Evolutionary conservation across 495 filamentous ascomycete species (phyloP), one percentile per base, ranked within the genome.

Genomic region (Penicillium nucicola): DNA sequence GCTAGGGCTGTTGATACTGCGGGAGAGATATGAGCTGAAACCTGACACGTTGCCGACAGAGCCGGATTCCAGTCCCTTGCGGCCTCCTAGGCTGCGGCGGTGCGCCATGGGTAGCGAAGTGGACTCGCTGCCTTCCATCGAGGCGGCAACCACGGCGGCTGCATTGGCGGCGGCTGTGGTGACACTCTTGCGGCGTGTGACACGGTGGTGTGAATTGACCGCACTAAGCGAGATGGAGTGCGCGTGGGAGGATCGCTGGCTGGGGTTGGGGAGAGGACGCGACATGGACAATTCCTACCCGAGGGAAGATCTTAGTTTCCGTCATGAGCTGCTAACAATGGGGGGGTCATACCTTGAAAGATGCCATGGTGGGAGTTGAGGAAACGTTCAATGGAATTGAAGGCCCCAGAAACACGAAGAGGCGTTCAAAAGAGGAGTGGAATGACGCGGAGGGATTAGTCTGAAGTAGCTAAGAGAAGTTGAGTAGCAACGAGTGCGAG

Each of bases 111-210:
- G 55, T 42, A 67, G 64, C 30, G 62, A 68, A 13, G 48, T 45
- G 14, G 71, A 58, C 37, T 79, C 79, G 28, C 73, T 80, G 48
- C 57, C 60, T 44, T 88, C 84, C 46, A 88, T 77, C 3, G 90
- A 86, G 25, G 87, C 88, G 28, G 87, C 84, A 48, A 88, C 76
- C n/a, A 79, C 83, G 14, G 88, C 88, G 15, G 83, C 86, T 13
- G 86, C 83, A 69, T 89, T 93, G 62, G 83, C 79, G 23, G 81
- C 79, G 22, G 81, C 85, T 44, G 88, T 89, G 55, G 91, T 84
- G 71, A 84, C 90, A 71, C 92, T 96, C 82, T 97, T 98, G 48
- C 93, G 81, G 53, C 93, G 89, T 52, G 88, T 91, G 53, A 98
- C 83, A 45, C 93, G 89, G 67, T 96, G 86, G 65, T 79, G 82